phyloP scores from a whole-genome alignment of 257 asterid species.

The Solanum etuberosum region DNA sequence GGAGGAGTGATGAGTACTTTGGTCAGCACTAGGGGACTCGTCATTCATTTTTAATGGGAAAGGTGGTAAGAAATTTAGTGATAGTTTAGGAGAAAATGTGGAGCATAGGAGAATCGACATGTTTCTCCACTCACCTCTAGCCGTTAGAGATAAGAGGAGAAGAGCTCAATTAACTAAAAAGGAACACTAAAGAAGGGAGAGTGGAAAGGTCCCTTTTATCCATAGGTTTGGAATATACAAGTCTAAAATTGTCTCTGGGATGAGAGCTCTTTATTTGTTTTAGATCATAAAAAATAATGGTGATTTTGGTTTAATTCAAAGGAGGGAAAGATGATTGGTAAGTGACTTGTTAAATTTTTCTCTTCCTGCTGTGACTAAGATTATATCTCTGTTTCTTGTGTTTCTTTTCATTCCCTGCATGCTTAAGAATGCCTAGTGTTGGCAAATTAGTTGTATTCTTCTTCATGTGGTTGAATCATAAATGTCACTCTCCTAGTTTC shows the following conservation, averaged over 20 bases:
- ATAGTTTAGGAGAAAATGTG: background rate
- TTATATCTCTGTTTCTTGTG: background rate
- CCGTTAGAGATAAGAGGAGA: background rate
- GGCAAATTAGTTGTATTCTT: background rate
- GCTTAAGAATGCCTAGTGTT: background rate
- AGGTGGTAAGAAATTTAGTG: background rate
- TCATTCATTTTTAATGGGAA: background rate
- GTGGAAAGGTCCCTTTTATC: background rate
- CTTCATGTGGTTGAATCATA: background rate
- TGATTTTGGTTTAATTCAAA: background rate
- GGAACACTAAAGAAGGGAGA: background rate
- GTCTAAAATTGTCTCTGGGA: background rate
- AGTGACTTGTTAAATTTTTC: background rate
- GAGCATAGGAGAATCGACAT: background rate
- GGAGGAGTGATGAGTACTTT: background rate
- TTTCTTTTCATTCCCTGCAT: background rate
- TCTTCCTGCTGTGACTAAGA: background rate
- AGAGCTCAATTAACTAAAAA: background rate
- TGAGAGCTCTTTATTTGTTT: background rate
- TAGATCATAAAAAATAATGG: background rate
- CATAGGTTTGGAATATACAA: background rate
- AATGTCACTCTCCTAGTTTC: background rate
- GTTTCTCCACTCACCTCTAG: background rate
- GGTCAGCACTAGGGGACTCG: background rate
- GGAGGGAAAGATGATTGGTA: background rate